A percentile compares a stretch with the other conserved stretches of the same genome.
Evolutionary conservation across 495 filamentous ascomycete species (phyloP).

Genomic region (Penicillium lividum): DNA sequence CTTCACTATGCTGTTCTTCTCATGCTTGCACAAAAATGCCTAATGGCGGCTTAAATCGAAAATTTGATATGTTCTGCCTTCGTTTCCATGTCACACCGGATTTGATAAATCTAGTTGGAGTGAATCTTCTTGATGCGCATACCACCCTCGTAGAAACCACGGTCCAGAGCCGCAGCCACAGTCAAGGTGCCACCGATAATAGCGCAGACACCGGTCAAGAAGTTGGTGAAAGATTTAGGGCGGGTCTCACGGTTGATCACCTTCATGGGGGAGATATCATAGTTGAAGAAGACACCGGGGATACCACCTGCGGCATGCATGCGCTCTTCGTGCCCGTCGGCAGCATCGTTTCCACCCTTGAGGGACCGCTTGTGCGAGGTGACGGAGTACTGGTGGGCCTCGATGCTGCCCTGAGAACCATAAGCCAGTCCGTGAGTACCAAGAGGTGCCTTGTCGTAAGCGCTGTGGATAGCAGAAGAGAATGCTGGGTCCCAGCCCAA

Average conservation of each 20-base stretch:
- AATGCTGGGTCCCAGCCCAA: constrained; percentile 70
- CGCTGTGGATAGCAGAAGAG: constrained; percentile 46
- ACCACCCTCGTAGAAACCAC: constrained; percentile 85
- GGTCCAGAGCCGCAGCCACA: constrained; percentile 90
- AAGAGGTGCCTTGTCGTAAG: constrained; percentile 57
- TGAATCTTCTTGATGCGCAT: constrained; percentile 86
- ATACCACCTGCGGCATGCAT: constrained; percentile 88
- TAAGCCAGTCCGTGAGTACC: constrained; percentile 61
- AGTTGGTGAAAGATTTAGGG: constrained; percentile 81
- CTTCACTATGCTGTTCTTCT: constrained; percentile 10
- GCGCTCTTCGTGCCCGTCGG: constrained; percentile 85
- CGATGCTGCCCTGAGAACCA: constrained; percentile 72
- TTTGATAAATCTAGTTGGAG: constrained; percentile 29
- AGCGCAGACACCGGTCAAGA: constrained; percentile 91
- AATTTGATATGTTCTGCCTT: constrained; percentile 3
- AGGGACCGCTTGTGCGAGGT: constrained; percentile 92
- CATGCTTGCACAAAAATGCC: constrained; percentile 8
- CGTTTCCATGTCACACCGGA: neutral
- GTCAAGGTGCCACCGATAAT: constrained; percentile 94
- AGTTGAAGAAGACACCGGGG: constrained; percentile 97
- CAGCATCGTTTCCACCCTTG: constrained; percentile 73
- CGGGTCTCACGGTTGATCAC: constrained; percentile 95
- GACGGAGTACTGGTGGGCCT: constrained; percentile 97
- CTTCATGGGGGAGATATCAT: constrained; percentile 99
- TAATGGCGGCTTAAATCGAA: neutral